Evolutionary conservation across 768 basidiomycete species (phyloP), one percentile per base, ranked within the genome.

Genomic region (Pulveroboletus ravenelii): DNA sequence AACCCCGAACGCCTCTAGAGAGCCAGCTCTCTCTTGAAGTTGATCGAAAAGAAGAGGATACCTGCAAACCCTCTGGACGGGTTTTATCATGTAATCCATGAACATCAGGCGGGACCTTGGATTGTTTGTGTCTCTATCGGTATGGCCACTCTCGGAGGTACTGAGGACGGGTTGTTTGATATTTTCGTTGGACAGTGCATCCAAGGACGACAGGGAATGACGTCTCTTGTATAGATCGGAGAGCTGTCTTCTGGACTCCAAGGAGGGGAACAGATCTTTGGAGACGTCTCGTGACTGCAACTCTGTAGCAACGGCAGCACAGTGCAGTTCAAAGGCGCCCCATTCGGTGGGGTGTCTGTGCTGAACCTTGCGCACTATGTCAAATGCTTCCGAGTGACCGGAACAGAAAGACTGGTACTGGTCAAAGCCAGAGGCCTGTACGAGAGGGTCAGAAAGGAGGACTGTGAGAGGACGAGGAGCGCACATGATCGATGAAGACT

Each of bases 11-110:
- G n/a, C n/a, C n/a, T n/a, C n/a, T n/a, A n/a, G n/a, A n/a, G n/a
- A n/a, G 32, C 29, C 47, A 20, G 38, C 44, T 30, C 54, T 54
- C 23, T 57, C 57, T 29, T 67, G 69, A 32, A 96, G 77, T 59
- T 88, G 84, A 50, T 84, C 85, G 40, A 99, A 79, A 9, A 99
- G 77, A 45, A 98, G 78, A 15, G 93, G 92, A 63, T 99, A 99
- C 59, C 86, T 89, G 78, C 94, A 97, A 44, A 99, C 87, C 45
- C 93, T 77, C 68, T 99, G 95, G 14, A 97, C 79, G n/a, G 95
- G 95, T 68, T 93, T 93, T 72, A 99, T 97, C 71, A 97, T 78
- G 64, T 93, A 93, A 70, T 98, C 95, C 57, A 81, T 72, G 66
- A 89, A 82, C 50, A 77, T 75, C 34, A 89, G 77, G 18, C 79